A percentile compares a stretch with the other conserved stretches of the same genome.
Evolutionary conservation across 1,284 basidiomycete species (phyloP).

Genomic region (Leccinum solheimii): DNA sequence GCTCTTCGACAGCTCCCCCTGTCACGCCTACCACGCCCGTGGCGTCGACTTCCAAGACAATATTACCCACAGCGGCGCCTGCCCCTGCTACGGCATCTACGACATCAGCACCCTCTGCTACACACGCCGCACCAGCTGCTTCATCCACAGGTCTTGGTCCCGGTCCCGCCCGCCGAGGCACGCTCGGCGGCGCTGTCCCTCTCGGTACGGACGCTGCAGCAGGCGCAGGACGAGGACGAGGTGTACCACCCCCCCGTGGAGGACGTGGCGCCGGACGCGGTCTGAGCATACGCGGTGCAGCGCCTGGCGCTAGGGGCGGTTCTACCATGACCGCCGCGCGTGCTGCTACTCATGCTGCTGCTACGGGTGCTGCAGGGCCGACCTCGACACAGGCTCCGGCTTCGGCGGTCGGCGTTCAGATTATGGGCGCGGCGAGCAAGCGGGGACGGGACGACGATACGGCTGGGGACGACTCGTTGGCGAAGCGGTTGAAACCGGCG

Average conservation of each 20-base stretch:
- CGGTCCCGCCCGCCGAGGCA: conserved; percentile 19
- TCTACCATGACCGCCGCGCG: neutral
- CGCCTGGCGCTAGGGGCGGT: conserved; percentile 23
- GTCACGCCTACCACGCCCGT: conserved; percentile 27
- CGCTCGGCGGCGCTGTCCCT: conserved; percentile 31
- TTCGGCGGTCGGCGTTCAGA: conserved; percentile 44
- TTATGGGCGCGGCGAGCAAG: conserved; percentile 68
- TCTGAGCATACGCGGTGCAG: conserved; percentile 43
- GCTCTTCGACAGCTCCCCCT: conserved; percentile 15
- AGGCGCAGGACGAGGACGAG: conserved; percentile 35
- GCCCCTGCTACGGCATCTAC: conserved; percentile 19
- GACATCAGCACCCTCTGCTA: conserved; percentile 14
- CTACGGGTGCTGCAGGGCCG: neutral
- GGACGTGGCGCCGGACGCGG: conserved; percentile 30
- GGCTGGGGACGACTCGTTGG: conserved; percentile 57
- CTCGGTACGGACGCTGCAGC: conserved; percentile 18
- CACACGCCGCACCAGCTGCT: conserved; percentile 12
- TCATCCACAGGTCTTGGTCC: conserved; percentile 5
- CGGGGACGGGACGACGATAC: conserved; percentile 61
- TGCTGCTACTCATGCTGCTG: neutral
- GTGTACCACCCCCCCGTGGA: conserved; percentile 34
- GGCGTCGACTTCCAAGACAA: conserved; percentile 18
- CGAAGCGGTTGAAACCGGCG: conserved; percentile 69
- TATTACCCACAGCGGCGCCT: conserved; percentile 15
- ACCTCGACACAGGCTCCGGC: neutral